Evolutionary conservation across 1,139 yeast genomes (phyloP), one percentile per base, ranked within the genome.

Genomic region (Zygoascus sp.): DNA sequence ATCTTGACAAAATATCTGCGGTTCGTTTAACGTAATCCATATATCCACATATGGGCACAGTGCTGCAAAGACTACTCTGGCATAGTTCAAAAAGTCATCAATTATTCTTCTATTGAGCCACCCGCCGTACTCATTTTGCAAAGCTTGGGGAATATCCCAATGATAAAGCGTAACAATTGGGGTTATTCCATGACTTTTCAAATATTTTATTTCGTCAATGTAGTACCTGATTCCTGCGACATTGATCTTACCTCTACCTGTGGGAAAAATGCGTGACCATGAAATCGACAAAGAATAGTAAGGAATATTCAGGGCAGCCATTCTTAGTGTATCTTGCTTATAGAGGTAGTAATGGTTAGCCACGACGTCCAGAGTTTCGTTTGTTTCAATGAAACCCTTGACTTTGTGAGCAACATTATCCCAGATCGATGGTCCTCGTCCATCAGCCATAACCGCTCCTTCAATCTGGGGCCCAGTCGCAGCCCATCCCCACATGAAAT

Each of bases 1-100:
- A 34, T 57, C 58, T 17, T 49, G 45, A 44, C 59, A 50, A 45
- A 56, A 57, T 2, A 61, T 51, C 39, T 58, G 58, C 5, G 73
- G 73, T 48, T 68, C 72, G 50, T 68, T 68, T 48, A 66, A 52
- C 4, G 69, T 64, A 45, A 68, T 54, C 65, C 68, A 68, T 13
- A 61, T 44, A 8, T 65, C 64, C 15, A 68, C 72, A 50, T 68
- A 61, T 30, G 66, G 66, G 10, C 67, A 68, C 44, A 59, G 59
- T 40, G 66, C 67, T 27, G 67, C 54, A 49, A 68, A 60, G 15
- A 68, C 60, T 15, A 63, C 59, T 32, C 62, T 58, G 27, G 70
- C 68, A 49, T 68, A 68, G 43, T 61, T 53, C 28, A 57, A 65
- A 52, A 66, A 68, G 23, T 67, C 69, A 5, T 64, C 64, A 13